phyloP scores from a whole-genome alignment of 371 early-diverging fungal genomes.

The Mucor ambiguus region DNA sequence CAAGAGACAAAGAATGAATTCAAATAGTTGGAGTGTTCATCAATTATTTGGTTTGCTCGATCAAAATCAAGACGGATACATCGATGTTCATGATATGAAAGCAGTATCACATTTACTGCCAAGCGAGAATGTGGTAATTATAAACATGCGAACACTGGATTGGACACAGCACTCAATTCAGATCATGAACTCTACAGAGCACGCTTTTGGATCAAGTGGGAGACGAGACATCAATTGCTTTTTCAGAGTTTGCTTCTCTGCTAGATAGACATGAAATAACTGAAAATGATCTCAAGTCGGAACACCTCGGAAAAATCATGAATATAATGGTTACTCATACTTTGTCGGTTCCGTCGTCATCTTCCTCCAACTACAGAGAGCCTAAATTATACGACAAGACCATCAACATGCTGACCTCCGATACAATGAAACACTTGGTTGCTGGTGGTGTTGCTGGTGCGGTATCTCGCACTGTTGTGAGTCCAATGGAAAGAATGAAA shows the following conservation, averaged over 20 bases:
- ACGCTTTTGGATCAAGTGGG: not conserved
- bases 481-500: constrained; percentile 92
- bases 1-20: constrained; percentile 8
- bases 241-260: constrained; percentile 39
- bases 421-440: constrained; percentile 79
- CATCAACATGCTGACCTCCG: constrained; percentile 26
- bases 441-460: constrained; percentile 94
- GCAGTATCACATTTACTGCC: constrained; percentile 24
- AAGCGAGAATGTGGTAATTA: not conserved
- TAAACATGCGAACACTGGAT: not conserved
- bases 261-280: constrained; percentile 28
- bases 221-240: constrained; percentile 12
- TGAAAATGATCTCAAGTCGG: constrained; percentile 32
- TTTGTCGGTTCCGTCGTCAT: constrained; percentile 16
- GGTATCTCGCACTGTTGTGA: constrained; percentile 89
- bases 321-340: constrained; percentile 29
- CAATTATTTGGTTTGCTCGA: constrained; percentile 59
- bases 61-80: constrained; percentile 61
- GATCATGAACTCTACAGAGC: not conserved
- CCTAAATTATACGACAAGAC: constrained; percentile 24
- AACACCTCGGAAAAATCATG: constrained; percentile 44
- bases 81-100: constrained; percentile 56
- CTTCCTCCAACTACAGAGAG: constrained; percentile 1
- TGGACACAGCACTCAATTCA: not conserved
- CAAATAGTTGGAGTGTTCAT: constrained; percentile 45